Conservation (phyloP, 352 stramenopile species). For the Globisporangium carolinianum region DNA sequence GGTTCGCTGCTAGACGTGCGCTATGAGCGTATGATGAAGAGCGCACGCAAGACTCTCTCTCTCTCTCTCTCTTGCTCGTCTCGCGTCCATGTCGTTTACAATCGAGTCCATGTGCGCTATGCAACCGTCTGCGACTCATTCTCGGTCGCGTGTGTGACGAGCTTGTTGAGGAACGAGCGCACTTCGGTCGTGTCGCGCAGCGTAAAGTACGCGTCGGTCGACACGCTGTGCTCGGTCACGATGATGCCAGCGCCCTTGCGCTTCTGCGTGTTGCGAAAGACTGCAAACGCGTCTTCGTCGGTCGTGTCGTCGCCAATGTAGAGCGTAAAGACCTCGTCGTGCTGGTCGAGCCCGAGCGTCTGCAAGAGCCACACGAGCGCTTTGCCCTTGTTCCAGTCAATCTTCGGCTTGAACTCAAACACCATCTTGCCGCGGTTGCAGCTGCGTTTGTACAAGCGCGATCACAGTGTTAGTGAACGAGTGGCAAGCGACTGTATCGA, state of each 20-base stretch:
- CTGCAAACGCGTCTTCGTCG: slow-evolving; percentile 81
- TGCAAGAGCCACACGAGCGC: slow-evolving; percentile 83
- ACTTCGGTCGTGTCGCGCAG: slow-evolving; percentile 74
- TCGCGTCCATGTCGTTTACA: too few species aligned
- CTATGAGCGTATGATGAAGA: too few species aligned
- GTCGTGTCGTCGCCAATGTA: slow-evolving; percentile 91
- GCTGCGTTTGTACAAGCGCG: slow-evolving; percentile 14
- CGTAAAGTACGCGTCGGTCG: slow-evolving; percentile 65
- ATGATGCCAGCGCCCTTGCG: slow-evolving; percentile 79
- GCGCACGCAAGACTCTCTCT: too few species aligned
- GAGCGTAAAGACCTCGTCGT: slow-evolving; percentile 84
- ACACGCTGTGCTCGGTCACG: slow-evolving; percentile 67
- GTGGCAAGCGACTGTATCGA: neutral
- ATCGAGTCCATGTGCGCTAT: slow-evolving; percentile 6
- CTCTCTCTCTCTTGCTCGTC: too few species aligned
- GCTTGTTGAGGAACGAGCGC: slow-evolving; percentile 61
- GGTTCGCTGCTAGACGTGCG: too few species aligned
- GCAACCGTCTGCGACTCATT: slow-evolving; percentile 1
- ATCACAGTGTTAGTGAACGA: neutral
- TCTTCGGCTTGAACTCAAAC: slow-evolving; percentile 87
- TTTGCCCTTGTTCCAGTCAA: slow-evolving; percentile 91
- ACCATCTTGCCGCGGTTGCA: slow-evolving; percentile 87
- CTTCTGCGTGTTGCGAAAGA: slow-evolving; percentile 44
- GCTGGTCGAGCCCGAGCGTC: slow-evolving; percentile 56
- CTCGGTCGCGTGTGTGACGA: slow-evolving; percentile 30